phyloP scores from a whole-genome alignment of 225 moss, liverwort and hornwort species.

The Physcomitrellopsis africana region DNA sequence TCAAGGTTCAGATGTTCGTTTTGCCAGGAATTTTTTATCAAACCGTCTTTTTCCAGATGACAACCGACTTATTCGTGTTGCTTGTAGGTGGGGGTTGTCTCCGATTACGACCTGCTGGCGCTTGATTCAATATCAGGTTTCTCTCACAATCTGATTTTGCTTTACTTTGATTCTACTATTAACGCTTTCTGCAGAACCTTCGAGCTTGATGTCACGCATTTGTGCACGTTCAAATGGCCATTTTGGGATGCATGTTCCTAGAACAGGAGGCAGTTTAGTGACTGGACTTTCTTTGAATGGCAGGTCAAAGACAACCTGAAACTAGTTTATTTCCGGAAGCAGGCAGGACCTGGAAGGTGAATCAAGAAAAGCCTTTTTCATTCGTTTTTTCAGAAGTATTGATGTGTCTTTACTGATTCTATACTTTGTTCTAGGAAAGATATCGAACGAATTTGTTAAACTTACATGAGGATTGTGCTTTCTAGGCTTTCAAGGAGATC shows the following conservation, averaged over 20 bases:
- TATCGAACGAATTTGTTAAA: conserved; percentile 10
- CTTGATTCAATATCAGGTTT: conserved; percentile 92
- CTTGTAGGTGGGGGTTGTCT: conserved; percentile 79
- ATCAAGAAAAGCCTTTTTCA: neutral
- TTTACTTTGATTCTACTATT: neutral
- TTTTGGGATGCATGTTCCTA: neutral
- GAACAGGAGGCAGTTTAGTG: neutral
- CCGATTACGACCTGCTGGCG: conserved; percentile 89
- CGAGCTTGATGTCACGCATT: neutral
- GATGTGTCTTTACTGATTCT: neutral
- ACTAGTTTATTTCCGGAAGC: conserved; percentile 59
- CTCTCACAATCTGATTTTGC: neutral
- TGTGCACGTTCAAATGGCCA: neutral
- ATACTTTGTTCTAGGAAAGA: neutral
- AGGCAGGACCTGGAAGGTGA: conserved; percentile 59
- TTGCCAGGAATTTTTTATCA: conserved; percentile 9
- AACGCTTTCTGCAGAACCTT: neutral
- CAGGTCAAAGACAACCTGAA: conserved; percentile 46
- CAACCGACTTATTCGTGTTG: neutral
- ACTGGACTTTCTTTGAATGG: conserved; percentile 17
- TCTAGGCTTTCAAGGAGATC: conserved; percentile 76
- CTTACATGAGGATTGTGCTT: conserved; percentile 14
- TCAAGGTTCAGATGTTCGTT: neutral
- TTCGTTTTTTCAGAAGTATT: conserved; percentile 9
- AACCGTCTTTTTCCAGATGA: neutral